Evolutionary conservation across 169 alveolate genomes (phyloP).

Genomic region (Perkinsus olseni): DNA sequence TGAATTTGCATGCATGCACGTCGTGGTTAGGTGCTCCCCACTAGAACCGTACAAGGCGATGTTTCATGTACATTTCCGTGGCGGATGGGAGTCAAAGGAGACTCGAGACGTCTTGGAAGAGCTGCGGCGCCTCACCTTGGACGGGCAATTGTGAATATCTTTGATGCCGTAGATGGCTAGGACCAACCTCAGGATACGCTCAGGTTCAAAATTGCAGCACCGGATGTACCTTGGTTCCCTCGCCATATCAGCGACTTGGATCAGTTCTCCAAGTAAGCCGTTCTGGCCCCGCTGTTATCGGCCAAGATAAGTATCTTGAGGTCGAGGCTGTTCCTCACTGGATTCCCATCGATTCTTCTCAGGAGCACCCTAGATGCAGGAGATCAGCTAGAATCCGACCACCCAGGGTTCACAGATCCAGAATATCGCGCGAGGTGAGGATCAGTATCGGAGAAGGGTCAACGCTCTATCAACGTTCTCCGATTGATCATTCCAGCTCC

Average conservation of each 20-base stretch:
- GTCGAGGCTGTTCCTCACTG: background rate
- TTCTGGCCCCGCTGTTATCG: constrained; percentile 11
- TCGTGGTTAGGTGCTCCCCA: background rate
- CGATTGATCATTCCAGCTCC: too few species aligned
- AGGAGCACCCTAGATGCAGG: constrained; percentile 7
- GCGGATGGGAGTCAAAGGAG: background rate
- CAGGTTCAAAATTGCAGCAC: background rate
- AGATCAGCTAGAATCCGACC: constrained; percentile 37
- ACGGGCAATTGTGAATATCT: background rate
- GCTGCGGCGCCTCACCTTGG: background rate
- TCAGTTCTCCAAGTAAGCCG: constrained; percentile 6
- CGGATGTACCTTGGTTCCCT: constrained; percentile 36
- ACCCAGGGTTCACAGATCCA: constrained; percentile 45
- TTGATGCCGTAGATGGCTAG: background rate
- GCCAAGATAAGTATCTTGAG: background rate
- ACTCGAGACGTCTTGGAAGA: background rate
- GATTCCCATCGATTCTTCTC: background rate
- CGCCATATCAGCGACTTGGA: constrained; percentile 25
- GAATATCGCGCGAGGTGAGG: constrained; percentile 33
- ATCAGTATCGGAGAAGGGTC: too few species aligned
- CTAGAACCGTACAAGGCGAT: constrained; percentile 3
- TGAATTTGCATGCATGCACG: background rate
- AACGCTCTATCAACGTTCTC: too few species aligned
- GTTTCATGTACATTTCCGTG: constrained; percentile 23
- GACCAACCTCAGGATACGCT: background rate